These are phyloP conservation scores for Mrakia frigida DNA, from an alignment of 768 basidiomycete genomes.

Conservation along the genomic window DNA sequence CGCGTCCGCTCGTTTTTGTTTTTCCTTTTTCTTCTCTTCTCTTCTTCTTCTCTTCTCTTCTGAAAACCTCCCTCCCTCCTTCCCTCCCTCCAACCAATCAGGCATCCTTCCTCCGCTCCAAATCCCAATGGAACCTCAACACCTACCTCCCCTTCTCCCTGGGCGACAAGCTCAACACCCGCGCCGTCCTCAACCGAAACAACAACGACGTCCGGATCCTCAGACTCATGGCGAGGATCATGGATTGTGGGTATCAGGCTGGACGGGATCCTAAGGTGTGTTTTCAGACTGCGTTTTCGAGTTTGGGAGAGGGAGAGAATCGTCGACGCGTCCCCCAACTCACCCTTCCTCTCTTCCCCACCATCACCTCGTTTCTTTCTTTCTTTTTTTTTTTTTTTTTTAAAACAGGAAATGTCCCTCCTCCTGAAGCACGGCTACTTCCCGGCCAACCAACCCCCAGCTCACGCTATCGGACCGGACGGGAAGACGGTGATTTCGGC, in stretches of 20 bases:
- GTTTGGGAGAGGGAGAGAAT: background rate
- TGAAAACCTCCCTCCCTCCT: background rate
- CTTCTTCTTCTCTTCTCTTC: no score
- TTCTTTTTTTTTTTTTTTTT: background rate
- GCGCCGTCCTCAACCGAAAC: background rate
- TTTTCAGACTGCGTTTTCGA: background rate
- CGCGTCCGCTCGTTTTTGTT: no score
- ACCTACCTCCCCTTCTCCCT: background rate
- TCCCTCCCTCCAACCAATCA: background rate
- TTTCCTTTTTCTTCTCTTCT: background rate
- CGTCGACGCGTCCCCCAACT: background rate
- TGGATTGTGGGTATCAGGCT: conserved; percentile 4
- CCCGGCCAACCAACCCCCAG: background rate
- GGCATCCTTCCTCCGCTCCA: background rate
- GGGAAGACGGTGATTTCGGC: no score
- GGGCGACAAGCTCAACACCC: background rate
- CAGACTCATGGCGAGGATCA: background rate
- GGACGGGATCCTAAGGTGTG: background rate
- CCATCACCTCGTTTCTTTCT: background rate
- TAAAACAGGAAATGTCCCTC: background rate
- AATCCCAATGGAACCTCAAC: background rate
- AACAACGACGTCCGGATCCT: background rate
- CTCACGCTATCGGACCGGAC: background rate
- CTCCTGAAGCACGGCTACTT: background rate
- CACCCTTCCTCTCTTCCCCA: background rate